Evolutionary conservation across 441 rosid genomes (phyloP), one percentile per base, ranked within the genome.

Genomic region (Croton setiger): DNA sequence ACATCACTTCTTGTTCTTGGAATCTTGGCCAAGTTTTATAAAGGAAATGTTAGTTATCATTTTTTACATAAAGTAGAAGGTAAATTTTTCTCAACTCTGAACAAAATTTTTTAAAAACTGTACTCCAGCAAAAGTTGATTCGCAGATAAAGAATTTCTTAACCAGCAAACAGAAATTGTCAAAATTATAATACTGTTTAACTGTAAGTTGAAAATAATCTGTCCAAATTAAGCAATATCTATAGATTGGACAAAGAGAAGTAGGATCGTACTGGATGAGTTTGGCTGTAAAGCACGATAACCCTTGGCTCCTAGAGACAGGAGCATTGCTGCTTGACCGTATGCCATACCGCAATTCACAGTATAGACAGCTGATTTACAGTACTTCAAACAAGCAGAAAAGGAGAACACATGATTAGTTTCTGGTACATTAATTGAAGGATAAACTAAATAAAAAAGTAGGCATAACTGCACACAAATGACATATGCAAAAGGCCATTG

Each of bases 261-360:
- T 14, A 17, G 44, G 71, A 75, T 65, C 85, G 71, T 84, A 91
- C 98, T 86, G 18, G 85, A 81, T 72, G 91, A 83, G 80, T 89
- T 81, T 70, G 93, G 93, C 80, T 84, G 91, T 37, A 88, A 67
- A n/a, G 83, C 91, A 63, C 96, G 97, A 67, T 70, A 78, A 63
- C 96, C 98, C 79, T 84, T 89, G 57, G 85, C 77, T 80, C 97
- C 98, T 36, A 82, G 82, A 33, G 95, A 80, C 21, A 93, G 83
- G 81, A 91, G 89, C 98, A 91, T 89, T 65, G 92, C 97, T 63
- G 98, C 96, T 86, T 89, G 96, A 79, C 98, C 98, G 77, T 70
- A 86, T 63, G 97, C 98, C 95, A 85, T 83, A 65, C 95, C 92
- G 63, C 87, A 81, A 54, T 91, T 93, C 76, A 91, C 83, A 4